phyloP scores from a whole-genome alignment of 1,139 yeast genomes.

The Pichia terricola region DNA sequence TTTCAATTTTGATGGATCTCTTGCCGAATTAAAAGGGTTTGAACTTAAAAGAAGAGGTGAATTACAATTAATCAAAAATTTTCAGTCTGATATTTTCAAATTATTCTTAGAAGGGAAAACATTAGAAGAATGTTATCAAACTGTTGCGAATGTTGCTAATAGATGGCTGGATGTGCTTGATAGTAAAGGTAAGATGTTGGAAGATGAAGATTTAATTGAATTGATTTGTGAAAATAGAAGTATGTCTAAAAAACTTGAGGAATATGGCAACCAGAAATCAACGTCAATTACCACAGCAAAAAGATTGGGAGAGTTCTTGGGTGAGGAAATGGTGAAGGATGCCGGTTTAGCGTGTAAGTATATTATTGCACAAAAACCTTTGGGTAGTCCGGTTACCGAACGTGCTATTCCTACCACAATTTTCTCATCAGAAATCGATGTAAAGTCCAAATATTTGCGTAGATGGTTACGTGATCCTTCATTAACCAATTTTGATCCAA shows the following conservation, averaged over 20 bases:
- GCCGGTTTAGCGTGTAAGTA: slow-evolving; percentile 94
- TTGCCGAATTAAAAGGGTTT: slow-evolving; percentile 95
- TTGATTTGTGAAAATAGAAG: slow-evolving; percentile 93
- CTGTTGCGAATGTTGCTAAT: slow-evolving; percentile 89
- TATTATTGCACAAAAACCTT: slow-evolving; percentile 78
- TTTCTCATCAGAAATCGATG: slow-evolving; percentile 67
- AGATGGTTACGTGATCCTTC: slow-evolving; percentile 83
- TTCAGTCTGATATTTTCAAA: slow-evolving; percentile 90
- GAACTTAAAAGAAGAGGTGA: slow-evolving; percentile 97
- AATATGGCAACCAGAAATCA: slow-evolving; percentile 84
- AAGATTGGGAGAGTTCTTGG: slow-evolving; percentile 87
- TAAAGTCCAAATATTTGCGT: slow-evolving; percentile 56
- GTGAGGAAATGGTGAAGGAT: slow-evolving; percentile 96
- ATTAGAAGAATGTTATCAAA: slow-evolving; percentile 69
- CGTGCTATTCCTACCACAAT: slow-evolving; percentile 96
- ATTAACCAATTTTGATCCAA: slow-evolving; percentile 76
- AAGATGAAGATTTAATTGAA: slow-evolving; percentile 89
- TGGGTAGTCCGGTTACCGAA: slow-evolving; percentile 86
- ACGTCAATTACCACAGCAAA: slow-evolving; percentile 93
- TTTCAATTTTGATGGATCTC: slow-evolving; percentile 84
- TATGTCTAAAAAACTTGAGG: slow-evolving; percentile 87
- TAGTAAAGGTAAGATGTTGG: slow-evolving; percentile 76
- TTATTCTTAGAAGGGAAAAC: slow-evolving; percentile 79
- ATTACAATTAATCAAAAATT: slow-evolving; percentile 82
- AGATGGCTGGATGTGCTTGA: slow-evolving; percentile 94